Conservation (phyloP, 306 rosid species). For the Ceratonia siliqua region DNA sequence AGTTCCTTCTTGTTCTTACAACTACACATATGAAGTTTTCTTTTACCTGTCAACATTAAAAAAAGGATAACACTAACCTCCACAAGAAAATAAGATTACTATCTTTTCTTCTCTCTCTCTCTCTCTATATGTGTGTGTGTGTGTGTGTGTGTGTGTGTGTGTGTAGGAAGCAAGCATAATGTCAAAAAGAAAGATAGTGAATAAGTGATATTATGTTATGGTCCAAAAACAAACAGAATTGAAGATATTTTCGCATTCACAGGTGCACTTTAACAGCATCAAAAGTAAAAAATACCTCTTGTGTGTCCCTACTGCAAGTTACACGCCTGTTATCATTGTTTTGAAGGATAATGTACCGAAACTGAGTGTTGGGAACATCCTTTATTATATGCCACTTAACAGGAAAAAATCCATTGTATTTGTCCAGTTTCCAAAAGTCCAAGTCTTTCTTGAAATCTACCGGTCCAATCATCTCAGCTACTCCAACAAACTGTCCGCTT, state of each 20-base stretch:
- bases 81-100: neutral
- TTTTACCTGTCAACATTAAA: neutral
- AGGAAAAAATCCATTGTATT: slow-evolving; percentile 85
- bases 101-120: too few species aligned
- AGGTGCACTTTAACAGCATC: slow-evolving; percentile 1
- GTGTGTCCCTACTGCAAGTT: slow-evolving; percentile 82
- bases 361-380: slow-evolving; percentile 69
- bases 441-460: slow-evolving; percentile 78
- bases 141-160: neutral
- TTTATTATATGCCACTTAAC: slow-evolving; percentile 78
- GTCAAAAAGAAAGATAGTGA: neutral
- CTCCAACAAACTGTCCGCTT: slow-evolving; percentile 84
- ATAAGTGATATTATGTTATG: neutral
- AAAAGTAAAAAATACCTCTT: slow-evolving; percentile 64
- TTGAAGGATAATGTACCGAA: slow-evolving; percentile 69
- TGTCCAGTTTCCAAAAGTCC: slow-evolving; percentile 79
- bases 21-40: neutral
- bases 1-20: neutral
- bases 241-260: neutral
- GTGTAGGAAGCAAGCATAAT: neutral
- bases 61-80: neutral
- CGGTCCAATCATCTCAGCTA: slow-evolving; percentile 79
- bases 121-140: neutral
- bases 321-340: slow-evolving; percentile 69
- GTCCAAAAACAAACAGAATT: neutral